Conservation (phyloP, 2,329 filamentous ascomycete genomes). For the Alternaria ethzedia region DNA sequence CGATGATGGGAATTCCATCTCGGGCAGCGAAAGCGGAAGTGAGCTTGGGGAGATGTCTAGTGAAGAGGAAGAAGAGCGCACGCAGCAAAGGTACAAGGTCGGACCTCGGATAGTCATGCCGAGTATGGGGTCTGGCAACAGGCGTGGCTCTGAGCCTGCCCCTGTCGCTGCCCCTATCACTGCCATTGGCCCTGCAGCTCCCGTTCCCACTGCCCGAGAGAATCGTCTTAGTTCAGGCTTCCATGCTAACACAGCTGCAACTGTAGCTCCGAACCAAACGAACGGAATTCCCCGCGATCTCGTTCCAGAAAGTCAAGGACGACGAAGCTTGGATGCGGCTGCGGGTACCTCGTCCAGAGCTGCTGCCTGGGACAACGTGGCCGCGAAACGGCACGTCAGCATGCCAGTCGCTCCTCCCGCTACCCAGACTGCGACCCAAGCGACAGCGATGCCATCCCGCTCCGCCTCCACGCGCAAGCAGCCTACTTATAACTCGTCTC, state of each 20-base stretch:
- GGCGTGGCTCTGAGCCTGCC: conserved; percentile 25
- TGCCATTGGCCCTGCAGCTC: neutral
- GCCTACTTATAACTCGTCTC: conserved; percentile 42
- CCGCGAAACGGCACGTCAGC: conserved; percentile 33
- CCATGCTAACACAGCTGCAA: conserved; percentile 30
- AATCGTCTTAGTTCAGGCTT: conserved; percentile 31
- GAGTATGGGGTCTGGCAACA: conserved; percentile 32
- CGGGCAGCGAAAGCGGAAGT: conserved; percentile 33
- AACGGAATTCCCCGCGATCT: conserved; percentile 14
- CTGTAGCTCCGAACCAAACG: conserved; percentile 12
- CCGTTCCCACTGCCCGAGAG: conserved; percentile 13
- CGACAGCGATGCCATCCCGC: conserved; percentile 27
- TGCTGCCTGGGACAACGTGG: conserved; percentile 33
- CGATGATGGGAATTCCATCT: conserved; percentile 42
- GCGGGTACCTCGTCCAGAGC: conserved; percentile 11
- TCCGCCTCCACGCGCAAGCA: conserved; percentile 30
- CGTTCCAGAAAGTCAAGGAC: conserved; percentile 18
- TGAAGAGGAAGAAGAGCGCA: conserved; percentile 41
- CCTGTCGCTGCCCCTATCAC: conserved; percentile 16
- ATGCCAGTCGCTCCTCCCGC: conserved; percentile 31
- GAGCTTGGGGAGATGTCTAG: conserved; percentile 34
- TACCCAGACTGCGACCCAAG: conserved; percentile 19
- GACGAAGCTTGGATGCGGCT: conserved; percentile 25
- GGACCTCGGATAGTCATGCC: conserved; percentile 43
- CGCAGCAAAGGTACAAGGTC: conserved; percentile 42